Evolutionary conservation across 2,329 filamentous ascomycete genomes (phyloP), one percentile per base, ranked within the genome.

Genomic region (Torrubiellomyces zombiae): DNA sequence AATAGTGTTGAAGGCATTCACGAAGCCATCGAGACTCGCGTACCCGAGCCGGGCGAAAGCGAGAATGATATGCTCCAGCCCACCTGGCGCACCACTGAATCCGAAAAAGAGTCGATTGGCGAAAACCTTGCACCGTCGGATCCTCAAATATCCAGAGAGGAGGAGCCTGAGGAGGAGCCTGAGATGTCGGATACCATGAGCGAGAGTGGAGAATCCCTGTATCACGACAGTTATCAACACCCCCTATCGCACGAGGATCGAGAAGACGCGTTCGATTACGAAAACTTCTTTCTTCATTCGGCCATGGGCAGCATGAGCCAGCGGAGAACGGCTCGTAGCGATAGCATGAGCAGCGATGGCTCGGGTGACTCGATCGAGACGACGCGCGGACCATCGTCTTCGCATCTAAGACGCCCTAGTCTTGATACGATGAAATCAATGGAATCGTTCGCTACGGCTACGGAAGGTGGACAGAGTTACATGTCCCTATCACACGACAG

Each of bases 251-350:
- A 95, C 41, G 86, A 95, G 52, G 83, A 94, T 47, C 77, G 86
- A 12, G 75, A 85, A 36, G 86, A 95, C 48, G 85, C 85, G 1
- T 95, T 95, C 42, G 86, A 95, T 47, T 95, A 95, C 34, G 80
- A 93, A 47, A 75, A 92, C 44, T 94, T 94, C 53, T 93, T 93
- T 48, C 61, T 94, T 9, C 83, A 94, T 47, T 92, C 81, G 37
- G 82, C 83, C 8, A 75, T 94, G 65, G 83, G 82, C 5, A 82
- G 66, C 3, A 74, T 82, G 42, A 72, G 65, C 36, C 50, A 57
- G 18, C 39, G 38, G 32, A 35, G 37, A 21, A 28, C 30, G 21
- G 31, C 25, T 9, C 28, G 41, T 19, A 34, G 38, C 28, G 34
- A 48, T 5, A 69, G 67, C 36, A 48, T 44, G 20, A 56, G 53